These are phyloP conservation scores for Vanderwaltozyma tropicalis DNA, from an alignment of 805 yeast species.

Conservation along the genomic window DNA sequence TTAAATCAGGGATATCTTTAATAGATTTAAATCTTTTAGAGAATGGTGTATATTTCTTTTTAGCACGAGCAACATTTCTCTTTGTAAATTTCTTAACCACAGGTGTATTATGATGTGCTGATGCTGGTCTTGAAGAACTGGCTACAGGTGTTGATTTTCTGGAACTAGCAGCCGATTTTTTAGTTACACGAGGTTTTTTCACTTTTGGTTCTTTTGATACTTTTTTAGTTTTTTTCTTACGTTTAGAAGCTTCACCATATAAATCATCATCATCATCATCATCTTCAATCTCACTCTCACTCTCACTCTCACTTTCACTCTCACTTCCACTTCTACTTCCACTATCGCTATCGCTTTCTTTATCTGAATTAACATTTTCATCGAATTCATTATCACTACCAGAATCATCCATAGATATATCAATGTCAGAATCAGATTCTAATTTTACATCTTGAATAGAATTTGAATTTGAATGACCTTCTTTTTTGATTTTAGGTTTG, in stretches of 20 bases:
- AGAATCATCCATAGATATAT: constrained; percentile 2
- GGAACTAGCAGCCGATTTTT: background rate
- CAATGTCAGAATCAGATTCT: constrained; percentile 2
- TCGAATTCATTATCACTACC: constrained; percentile 3
- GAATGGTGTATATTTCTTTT: constrained; percentile 23
- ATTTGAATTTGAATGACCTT: background rate
- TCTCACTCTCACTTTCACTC: background rate
- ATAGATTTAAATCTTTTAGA: constrained; percentile 18
- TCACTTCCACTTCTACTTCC: too few relatives aligned
- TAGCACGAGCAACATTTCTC: constrained; percentile 25
- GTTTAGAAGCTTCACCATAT: background rate
- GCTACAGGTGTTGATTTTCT: background rate
- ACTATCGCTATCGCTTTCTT: constrained; percentile 7
- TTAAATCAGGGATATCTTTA: constrained; percentile 24
- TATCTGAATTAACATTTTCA: constrained; percentile 7
- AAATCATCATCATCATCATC: constrained; percentile 1
- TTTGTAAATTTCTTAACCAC: constrained; percentile 24
- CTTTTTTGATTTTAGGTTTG: background rate
- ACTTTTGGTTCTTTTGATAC: background rate
- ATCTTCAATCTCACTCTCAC: background rate
- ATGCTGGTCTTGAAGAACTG: background rate
- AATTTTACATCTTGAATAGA: background rate
- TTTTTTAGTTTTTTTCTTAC: background rate
- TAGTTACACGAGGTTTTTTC: background rate
- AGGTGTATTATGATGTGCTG: constrained; percentile 2